phyloP scores from a whole-genome alignment of 2,329 filamentous ascomycete genomes.

The Oidium heveae region DNA sequence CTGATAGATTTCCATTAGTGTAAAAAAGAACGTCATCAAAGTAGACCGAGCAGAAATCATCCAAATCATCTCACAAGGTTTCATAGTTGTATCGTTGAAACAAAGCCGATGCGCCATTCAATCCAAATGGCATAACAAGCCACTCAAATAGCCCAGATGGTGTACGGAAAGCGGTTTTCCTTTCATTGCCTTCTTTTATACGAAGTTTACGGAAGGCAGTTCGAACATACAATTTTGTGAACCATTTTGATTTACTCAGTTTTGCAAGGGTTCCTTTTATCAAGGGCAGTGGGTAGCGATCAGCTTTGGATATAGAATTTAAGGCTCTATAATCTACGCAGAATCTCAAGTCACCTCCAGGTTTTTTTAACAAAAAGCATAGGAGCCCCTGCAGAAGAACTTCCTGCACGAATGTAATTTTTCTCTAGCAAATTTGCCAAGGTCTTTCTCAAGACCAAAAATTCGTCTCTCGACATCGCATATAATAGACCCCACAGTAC shows the following conservation, averaged over 20 bases:
- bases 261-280: not conserved
- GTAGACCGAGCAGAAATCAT: too few species aligned
- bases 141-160: not conserved
- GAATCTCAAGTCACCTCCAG: not conserved
- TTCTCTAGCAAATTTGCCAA: not conserved
- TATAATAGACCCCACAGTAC: not conserved
- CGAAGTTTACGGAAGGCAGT: too few species aligned
- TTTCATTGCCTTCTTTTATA: not conserved
- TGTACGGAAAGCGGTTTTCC: not conserved
- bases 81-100: not conserved
- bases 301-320: not conserved
- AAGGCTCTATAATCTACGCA: too few species aligned
- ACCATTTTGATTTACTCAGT: not conserved
- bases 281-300: not conserved
- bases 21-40: too few species aligned
- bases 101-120: not conserved
- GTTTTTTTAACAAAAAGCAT: not conserved
- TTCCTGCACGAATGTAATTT: not conserved
- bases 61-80: too few species aligned
- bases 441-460: not conserved
- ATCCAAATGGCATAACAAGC: too few species aligned
- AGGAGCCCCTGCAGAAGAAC: not conserved
- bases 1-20: too few species aligned
- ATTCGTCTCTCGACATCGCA: not conserved
- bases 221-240: not conserved